Conservation (phyloP, 495 filamentous ascomycete genomes). For the Massariosphaeria phaeospora region DNA sequence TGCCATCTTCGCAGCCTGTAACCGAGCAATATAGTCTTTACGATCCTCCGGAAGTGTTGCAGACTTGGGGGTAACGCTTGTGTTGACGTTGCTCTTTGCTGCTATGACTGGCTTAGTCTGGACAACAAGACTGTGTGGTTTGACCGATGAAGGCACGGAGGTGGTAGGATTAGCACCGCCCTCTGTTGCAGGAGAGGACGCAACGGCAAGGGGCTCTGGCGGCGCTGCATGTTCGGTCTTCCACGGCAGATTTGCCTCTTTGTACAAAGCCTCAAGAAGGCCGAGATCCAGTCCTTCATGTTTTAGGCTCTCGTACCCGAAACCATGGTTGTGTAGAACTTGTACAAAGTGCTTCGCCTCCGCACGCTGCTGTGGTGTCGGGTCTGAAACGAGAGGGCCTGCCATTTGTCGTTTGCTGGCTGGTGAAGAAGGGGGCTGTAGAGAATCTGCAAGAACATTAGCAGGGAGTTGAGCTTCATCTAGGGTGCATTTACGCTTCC, state of each 20-base stretch:
- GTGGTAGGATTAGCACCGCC: neutral
- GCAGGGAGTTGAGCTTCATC: neutral
- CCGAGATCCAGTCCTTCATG: slow-evolving; percentile 64
- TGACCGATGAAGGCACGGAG: neutral
- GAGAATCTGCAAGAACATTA: neutral
- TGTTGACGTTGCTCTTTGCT: slow-evolving; percentile 4
- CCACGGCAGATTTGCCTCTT: slow-evolving; percentile 53
- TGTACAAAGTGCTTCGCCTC: slow-evolving; percentile 16
- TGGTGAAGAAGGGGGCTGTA: neutral
- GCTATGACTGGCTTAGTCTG: slow-evolving; percentile 4
- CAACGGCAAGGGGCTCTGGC: neutral
- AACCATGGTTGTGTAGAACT: slow-evolving; percentile 20
- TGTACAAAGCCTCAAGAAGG: slow-evolving; percentile 59
- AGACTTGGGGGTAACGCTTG: slow-evolving; percentile 1
- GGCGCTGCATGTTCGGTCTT: neutral
- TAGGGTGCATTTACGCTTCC: neutral
- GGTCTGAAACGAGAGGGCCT: neutral
- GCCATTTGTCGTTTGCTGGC: neutral
- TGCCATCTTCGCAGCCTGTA: slow-evolving; percentile 56
- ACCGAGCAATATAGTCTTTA: slow-evolving; percentile 70
- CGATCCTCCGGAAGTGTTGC: slow-evolving; percentile 50
- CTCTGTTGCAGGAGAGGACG: neutral
- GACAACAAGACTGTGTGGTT: neutral
- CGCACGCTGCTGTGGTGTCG: slow-evolving; percentile 1
- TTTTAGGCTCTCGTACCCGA: slow-evolving; percentile 39